Percentiles rank a stretch among this genome's conserved stretches.
Conservation (phyloP, 208 protist species). For the Trypanosoma lewisi region DNA sequence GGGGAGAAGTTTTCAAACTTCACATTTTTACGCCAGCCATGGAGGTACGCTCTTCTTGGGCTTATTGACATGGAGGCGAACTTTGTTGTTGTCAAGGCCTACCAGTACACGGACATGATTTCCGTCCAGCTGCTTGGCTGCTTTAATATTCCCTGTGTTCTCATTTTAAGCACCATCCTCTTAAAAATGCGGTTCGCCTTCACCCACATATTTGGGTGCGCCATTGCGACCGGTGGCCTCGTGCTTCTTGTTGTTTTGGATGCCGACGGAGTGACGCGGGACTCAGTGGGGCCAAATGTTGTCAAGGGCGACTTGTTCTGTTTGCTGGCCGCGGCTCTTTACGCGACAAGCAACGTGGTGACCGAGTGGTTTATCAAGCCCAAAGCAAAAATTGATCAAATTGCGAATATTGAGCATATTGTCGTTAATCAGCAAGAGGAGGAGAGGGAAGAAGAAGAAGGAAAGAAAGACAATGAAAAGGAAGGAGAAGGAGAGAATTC, state of each 20-base stretch:
- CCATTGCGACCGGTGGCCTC: conserved; percentile 78
- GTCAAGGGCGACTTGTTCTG: conserved; percentile 87
- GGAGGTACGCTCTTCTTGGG: conserved; percentile 87
- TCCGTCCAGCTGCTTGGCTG: conserved; percentile 90
- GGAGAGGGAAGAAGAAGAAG: neutral
- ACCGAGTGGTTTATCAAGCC: conserved; percentile 90
- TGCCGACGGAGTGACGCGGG: conserved; percentile 59
- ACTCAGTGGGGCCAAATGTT: conserved; percentile 31
- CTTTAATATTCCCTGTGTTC: conserved; percentile 92
- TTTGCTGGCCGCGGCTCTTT: conserved; percentile 67
- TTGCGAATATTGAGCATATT: neutral
- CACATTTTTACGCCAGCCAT: conserved; percentile 55
- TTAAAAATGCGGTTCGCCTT: conserved; percentile 74
- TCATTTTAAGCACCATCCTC: conserved; percentile 87
- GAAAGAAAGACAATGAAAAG: neutral
- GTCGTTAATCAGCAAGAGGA: conserved; percentile 5
- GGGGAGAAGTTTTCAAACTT: conserved; percentile 48
- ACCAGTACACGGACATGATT: conserved; percentile 92
- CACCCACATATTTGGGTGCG: conserved; percentile 81
- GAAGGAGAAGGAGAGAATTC: no score
- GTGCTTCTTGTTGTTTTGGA: conserved; percentile 75
- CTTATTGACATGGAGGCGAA: conserved; percentile 94
- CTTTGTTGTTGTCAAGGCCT: conserved; percentile 91
- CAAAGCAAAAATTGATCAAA: neutral
- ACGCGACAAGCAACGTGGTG: conserved; percentile 91